Evolutionary conservation across 768 basidiomycete species (phyloP), one percentile per base, ranked within the genome.

Genomic region (Chiua virens): DNA sequence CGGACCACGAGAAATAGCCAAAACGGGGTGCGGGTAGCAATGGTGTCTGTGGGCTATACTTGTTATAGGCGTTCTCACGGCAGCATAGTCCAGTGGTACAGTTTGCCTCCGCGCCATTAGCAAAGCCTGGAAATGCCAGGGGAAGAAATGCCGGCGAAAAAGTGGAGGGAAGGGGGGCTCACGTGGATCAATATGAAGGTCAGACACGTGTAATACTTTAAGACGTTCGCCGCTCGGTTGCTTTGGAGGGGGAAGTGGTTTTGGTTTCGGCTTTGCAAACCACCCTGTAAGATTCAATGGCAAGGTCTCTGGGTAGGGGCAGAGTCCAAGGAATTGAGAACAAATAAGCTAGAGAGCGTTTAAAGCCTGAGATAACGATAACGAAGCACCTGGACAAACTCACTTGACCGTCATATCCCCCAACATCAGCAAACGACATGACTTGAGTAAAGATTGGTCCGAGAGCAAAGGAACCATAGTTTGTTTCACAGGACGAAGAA

Each of bases 191-290:
- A 91, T 68, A 64, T 89, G 89, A 50, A 87, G 74, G 60, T 90
- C 88, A 1, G 86, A 87, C n/a, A 91, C 49, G 62, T 90, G 89
- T 50, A 91, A 67, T 0, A 89, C 82, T 63, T 87, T 89, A 38
- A 89, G 70, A 34, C 81, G 75, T 59, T 86, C 67, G 13, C 87
- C 87, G 39, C 81, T 86, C 15, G 78, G 76, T 62, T 75, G 73
- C 64, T 76, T 85, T 0, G 75, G 74, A 9, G 72, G 53, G n/a
- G 85, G 86, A 13, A 84, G 75, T 5, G 83, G 82, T 25, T 77
- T 75, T 1, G 88, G 88, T 63, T 90, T 91, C 3, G 87, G 85
- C 65, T 87, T 90, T 25, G 79, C 73, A 67, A 90, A 91, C 84
- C 87, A 90, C 13, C 70, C 71, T 1, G 79, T 83, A 30, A 84